phyloP scores from a whole-genome alignment of 1,284 basidiomycete genomes.

The Sporisorium scitamineum region DNA sequence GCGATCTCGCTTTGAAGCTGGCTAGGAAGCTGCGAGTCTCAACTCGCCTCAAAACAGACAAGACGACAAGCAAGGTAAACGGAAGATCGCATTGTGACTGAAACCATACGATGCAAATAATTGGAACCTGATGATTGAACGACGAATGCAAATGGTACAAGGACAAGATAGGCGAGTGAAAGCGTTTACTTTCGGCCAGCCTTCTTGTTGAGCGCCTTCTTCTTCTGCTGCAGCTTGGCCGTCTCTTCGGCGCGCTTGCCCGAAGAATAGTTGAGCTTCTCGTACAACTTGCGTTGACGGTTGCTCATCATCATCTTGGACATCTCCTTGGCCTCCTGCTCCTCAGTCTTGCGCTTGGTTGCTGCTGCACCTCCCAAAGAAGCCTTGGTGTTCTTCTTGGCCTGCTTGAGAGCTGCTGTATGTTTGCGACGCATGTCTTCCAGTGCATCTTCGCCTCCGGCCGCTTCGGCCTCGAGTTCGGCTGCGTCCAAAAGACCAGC shows the following conservation, averaged over 20 bases:
- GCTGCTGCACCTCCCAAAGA: slow-evolving; percentile 60
- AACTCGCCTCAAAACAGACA: not conserved
- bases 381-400: slow-evolving; percentile 53
- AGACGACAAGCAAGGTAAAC: not conserved
- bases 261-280: slow-evolving; percentile 91
- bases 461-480: slow-evolving; percentile 91
- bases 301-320: slow-evolving; percentile 99
- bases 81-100: not conserved
- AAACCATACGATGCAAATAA: slow-evolving; percentile 3
- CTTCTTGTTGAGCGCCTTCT: slow-evolving; percentile 59
- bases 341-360: slow-evolving; percentile 72
- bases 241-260: slow-evolving; percentile 81
- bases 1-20: slow-evolving; percentile 5
- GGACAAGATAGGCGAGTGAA: not conserved
- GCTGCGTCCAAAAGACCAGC: slow-evolving; percentile 81
- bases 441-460: slow-evolving; percentile 85
- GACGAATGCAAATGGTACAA: not conserved
- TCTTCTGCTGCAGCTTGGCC: slow-evolving; percentile 59
- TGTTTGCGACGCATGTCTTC: slow-evolving; percentile 75
- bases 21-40: not conserved
- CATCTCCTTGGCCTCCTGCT: slow-evolving; percentile 77
- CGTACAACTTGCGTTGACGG: slow-evolving; percentile 94
- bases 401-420: slow-evolving; percentile 55
- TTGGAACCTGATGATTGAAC: not conserved
- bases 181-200: slow-evolving; percentile 15